Evolutionary conservation across 768 basidiomycete species (phyloP).

Genomic region (Termitomyces sp.): DNA sequence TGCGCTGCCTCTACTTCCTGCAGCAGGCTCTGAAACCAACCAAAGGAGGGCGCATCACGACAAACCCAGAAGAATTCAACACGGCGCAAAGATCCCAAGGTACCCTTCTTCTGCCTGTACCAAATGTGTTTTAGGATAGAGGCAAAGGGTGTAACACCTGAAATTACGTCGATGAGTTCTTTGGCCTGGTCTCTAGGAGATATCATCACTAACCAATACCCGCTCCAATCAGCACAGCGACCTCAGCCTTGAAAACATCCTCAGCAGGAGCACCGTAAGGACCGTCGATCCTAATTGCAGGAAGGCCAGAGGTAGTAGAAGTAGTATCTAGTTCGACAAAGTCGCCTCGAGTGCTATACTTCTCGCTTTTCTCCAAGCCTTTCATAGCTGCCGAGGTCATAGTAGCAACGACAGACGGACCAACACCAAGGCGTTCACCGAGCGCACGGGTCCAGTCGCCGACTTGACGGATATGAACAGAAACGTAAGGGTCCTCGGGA

Average conservation of each 20-base stretch:
- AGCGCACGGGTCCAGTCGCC: slow-evolving; percentile 84
- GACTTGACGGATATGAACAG: slow-evolving; percentile 89
- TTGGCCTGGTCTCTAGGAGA: neutral
- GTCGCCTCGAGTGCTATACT: slow-evolving; percentile 55
- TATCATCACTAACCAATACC: slow-evolving; percentile 67
- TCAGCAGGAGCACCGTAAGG: slow-evolving; percentile 93
- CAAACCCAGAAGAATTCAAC: slow-evolving; percentile 97
- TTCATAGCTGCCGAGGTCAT: slow-evolving; percentile 80
- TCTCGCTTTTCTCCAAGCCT: slow-evolving; percentile 61
- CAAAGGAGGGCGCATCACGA: slow-evolving; percentile 94
- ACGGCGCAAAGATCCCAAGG: slow-evolving; percentile 73
- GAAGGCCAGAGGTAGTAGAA: slow-evolving; percentile 48
- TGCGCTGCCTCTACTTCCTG: slow-evolving; percentile 87
- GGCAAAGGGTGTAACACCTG: slow-evolving; percentile 91
- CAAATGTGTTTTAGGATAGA: slow-evolving; percentile 95
- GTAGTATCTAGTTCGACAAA: slow-evolving; percentile 73
- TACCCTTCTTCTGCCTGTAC: slow-evolving; percentile 81
- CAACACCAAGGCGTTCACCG: slow-evolving; percentile 81
- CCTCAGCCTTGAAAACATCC: slow-evolving; percentile 81
- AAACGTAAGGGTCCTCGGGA: slow-evolving; percentile 90
- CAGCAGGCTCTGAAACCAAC: slow-evolving; percentile 91
- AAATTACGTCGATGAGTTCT: slow-evolving; percentile 2
- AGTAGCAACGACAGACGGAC: slow-evolving; percentile 67
- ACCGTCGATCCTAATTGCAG: slow-evolving; percentile 76
- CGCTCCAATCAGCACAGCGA: slow-evolving; percentile 88